Percentiles rank a stretch among this genome's conserved stretches.
phyloP scores from a whole-genome alignment of 768 basidiomycete genomes.

The Leccinellum albellum region DNA sequence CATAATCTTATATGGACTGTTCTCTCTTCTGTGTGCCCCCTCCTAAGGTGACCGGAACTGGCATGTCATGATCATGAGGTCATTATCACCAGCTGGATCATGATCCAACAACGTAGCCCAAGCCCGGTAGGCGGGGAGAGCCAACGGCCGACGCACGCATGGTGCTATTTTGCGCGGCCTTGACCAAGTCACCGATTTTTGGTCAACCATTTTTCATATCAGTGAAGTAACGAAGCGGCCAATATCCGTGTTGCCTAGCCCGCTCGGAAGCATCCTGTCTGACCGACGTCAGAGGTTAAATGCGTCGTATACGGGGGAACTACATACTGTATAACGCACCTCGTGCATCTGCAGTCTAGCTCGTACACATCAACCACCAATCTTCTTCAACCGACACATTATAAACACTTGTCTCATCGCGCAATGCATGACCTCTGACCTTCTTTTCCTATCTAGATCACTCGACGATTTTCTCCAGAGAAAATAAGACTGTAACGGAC shows the following conservation, averaged over 20 bases:
- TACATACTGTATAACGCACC: background rate
- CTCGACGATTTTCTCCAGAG: slow-evolving; percentile 10
- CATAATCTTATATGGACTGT: background rate
- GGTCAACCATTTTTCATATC: background rate
- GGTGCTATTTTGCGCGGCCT: too few species aligned
- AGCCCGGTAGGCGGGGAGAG: background rate
- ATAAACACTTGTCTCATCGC: slow-evolving; percentile 12
- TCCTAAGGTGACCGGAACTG: background rate
- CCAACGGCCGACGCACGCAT: background rate
- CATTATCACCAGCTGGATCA: background rate
- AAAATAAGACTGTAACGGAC: background rate
- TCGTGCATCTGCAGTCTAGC: background rate
- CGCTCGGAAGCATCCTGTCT: background rate
- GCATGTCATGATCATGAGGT: too few species aligned
- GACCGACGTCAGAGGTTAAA: background rate
- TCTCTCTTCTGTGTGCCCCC: background rate
- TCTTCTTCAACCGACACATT: background rate
- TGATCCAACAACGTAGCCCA: background rate
- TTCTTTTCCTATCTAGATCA: slow-evolving; percentile 16
- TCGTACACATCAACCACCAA: background rate
- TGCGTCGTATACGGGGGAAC: background rate
- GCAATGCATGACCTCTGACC: slow-evolving; percentile 10
- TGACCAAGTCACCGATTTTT: background rate
- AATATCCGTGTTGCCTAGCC: background rate
- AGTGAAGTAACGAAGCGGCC: background rate